phyloP scores from a whole-genome alignment of 2,329 filamentous ascomycete species.

The Colletotrichum graminicola region DNA sequence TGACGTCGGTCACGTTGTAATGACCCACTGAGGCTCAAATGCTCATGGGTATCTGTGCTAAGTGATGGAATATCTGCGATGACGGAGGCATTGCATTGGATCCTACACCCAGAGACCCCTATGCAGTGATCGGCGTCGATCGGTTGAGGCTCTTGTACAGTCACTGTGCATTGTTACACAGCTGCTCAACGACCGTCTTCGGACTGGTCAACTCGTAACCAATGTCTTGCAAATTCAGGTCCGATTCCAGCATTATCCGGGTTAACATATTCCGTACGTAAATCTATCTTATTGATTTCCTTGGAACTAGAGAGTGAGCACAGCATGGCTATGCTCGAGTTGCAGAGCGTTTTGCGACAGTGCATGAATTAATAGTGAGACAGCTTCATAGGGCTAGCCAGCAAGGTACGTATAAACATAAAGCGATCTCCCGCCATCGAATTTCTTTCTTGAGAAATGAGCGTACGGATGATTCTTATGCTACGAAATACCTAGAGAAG shows the following conservation, averaged over 20 bases:
- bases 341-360: neutral
- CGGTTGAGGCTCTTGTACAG: neutral
- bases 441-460: neutral
- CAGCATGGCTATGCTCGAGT: neutral
- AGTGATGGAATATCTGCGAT: neutral
- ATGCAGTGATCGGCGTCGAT: neutral
- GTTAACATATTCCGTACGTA: neutral
- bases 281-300: no score
- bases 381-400: neutral
- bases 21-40: slow-evolving; percentile 3
- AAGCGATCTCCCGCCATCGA: neutral
- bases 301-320: neutral
- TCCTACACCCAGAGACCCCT: neutral
- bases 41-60: neutral
- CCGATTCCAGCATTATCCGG: neutral
- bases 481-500: neutral
- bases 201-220: neutral
- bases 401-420: neutral
- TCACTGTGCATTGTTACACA: neutral
- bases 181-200: neutral
- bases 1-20: no score
- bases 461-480: neutral
- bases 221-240: neutral
- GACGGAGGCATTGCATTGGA: neutral
- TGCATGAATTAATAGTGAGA: neutral